Evolutionary conservation across 129 eudicot genomes (phyloP).

Genomic region (Lonicera japonica): DNA sequence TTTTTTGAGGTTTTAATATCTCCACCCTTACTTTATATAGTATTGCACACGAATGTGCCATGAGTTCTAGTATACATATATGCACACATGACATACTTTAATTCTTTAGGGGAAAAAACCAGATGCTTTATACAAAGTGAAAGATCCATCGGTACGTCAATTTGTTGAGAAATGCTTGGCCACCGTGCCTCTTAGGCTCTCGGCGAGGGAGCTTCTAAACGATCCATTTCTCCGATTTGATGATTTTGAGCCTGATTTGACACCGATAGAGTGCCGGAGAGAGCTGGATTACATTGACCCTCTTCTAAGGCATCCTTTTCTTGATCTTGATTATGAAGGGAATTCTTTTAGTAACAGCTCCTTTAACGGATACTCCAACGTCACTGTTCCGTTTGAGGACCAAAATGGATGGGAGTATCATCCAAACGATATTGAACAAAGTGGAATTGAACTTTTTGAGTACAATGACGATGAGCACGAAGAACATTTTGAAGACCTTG

Average conservation of each 20-base stretch:
- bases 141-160: slow-evolving; percentile 33
- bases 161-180: slow-evolving; percentile 45
- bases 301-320: slow-evolving; percentile 14
- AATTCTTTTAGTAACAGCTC: slow-evolving; percentile 14
- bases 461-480: slow-evolving; percentile 18
- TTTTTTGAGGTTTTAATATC: too few species aligned
- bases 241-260: slow-evolving; percentile 17
- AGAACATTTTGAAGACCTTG: slow-evolving; percentile 22
- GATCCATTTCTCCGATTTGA: slow-evolving; percentile 30
- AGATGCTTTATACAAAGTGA: slow-evolving; percentile 37
- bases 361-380: slow-evolving; percentile 18
- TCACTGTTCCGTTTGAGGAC: slow-evolving; percentile 8
- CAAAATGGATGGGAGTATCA: slow-evolving; percentile 17
- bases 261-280: slow-evolving; percentile 4
- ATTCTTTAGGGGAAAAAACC: slow-evolving; percentile 37
- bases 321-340: slow-evolving; percentile 10
- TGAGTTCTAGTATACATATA: too few species aligned
- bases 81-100: background rate
- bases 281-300: slow-evolving; percentile 14
- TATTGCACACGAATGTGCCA: too few species aligned
- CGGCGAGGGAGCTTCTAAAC: slow-evolving; percentile 40
- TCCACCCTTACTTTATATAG: too few species aligned
- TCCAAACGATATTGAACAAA: slow-evolving; percentile 14
- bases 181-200: slow-evolving; percentile 30
- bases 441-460: slow-evolving; percentile 29